These are phyloP conservation scores for Endoconidiophora laricicola DNA, from an alignment of 2,329 filamentous ascomycete species.

Conservation along the genomic window DNA sequence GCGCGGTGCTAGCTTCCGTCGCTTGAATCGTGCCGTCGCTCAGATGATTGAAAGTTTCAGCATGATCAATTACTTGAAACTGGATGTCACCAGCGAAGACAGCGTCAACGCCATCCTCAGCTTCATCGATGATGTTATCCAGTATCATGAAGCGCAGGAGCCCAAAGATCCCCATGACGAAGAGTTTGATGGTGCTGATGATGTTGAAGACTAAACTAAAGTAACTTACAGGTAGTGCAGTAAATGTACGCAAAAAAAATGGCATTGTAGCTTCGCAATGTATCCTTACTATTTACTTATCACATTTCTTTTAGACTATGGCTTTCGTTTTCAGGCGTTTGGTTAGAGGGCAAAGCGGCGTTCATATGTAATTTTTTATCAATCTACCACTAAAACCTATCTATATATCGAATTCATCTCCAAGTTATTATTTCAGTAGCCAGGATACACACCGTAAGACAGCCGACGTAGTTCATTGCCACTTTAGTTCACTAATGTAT, in stretches of 20 bases:
- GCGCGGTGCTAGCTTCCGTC: conserved; percentile 65
- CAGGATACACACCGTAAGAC: no score
- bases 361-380: not conserved
- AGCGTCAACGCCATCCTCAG: conserved; percentile 72
- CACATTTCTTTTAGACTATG: not conserved
- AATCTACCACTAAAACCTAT: no score
- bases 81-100: conserved; percentile 82
- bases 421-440: no score
- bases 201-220: conserved; percentile 19
- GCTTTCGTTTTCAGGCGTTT: not conserved
- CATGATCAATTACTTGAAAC: conserved; percentile 87
- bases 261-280: no score
- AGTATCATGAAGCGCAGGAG: conserved; percentile 86
- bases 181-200: conserved; percentile 25
- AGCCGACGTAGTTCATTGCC: no score
- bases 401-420: no score
- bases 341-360: not conserved
- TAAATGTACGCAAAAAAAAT: no score
- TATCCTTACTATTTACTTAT: not conserved
- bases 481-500: no score
- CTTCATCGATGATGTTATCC: conserved; percentile 87
- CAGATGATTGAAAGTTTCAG: conserved; percentile 91
- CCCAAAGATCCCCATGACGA: conserved; percentile 63
- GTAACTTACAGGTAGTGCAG: not conserved
- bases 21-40: conserved; percentile 74